Evolutionary conservation across 2,329 filamentous ascomycete genomes (phyloP).

Genomic region (Corniculantispora saksenae): DNA sequence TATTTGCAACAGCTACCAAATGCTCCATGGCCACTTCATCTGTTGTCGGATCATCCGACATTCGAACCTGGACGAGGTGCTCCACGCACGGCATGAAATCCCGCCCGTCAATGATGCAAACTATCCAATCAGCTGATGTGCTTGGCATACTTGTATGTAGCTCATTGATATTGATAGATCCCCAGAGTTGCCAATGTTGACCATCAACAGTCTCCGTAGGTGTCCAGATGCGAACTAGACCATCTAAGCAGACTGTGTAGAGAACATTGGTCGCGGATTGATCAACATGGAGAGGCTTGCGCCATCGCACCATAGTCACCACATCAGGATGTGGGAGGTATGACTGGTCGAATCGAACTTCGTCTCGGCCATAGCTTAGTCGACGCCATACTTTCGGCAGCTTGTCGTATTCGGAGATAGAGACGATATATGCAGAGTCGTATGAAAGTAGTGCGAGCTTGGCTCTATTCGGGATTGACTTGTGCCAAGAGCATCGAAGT

Average conservation of each 20-base stretch:
- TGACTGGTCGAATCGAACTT: conserved; percentile 84
- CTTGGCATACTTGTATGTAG: conserved; percentile 58
- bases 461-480: conserved; percentile 69
- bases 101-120: conserved; percentile 79
- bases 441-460: conserved; percentile 80
- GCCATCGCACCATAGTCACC: conserved; percentile 86
- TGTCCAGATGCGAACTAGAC: conserved; percentile 80
- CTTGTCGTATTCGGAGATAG: conserved; percentile 74
- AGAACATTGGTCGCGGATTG: conserved; percentile 83
- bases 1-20: conserved; percentile 81
- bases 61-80: conserved; percentile 64
- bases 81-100: conserved; percentile 80
- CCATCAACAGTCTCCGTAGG: conserved; percentile 70
- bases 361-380: conserved; percentile 77
- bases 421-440: conserved; percentile 84
- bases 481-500: conserved; percentile 69
- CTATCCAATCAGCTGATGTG: conserved; percentile 36
- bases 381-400: conserved; percentile 93
- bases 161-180: conserved; percentile 72
- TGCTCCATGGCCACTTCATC: conserved; percentile 77
- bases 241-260: conserved; percentile 85
- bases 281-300: conserved; percentile 72
- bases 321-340: conserved; percentile 83
- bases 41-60: conserved; percentile 56
- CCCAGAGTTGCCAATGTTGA: conserved; percentile 77